phyloP scores from a whole-genome alignment of 2,329 filamentous ascomycete genomes.

The Aspergillus hiratsukae region DNA sequence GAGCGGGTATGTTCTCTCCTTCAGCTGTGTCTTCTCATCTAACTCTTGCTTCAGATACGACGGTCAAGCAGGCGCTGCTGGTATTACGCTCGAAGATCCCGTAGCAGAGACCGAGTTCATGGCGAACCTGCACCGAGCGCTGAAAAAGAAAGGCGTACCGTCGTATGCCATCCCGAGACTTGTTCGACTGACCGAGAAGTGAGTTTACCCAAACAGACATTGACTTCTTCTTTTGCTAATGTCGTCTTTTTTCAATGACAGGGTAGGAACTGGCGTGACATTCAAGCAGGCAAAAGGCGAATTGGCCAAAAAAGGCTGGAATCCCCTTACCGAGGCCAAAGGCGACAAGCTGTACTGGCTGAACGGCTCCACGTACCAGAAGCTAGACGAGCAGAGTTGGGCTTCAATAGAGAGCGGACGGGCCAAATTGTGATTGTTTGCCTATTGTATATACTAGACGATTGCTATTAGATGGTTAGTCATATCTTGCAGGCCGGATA shows the following conservation, averaged over 20 bases:
- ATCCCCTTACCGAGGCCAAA: slow-evolving; percentile 25
- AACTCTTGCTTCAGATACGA: slow-evolving; percentile 37
- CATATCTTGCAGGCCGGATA: not conserved
- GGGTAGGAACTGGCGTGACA: slow-evolving; percentile 45
- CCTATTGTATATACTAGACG: not conserved
- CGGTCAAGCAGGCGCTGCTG: slow-evolving; percentile 46
- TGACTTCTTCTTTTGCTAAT: slow-evolving; percentile 2
- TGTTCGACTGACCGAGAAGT: slow-evolving; percentile 46
- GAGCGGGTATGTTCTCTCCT: slow-evolving; percentile 25
- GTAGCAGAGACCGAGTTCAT: slow-evolving; percentile 36
- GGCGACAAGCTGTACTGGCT: slow-evolving; percentile 44
- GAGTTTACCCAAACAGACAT: slow-evolving; percentile 11
- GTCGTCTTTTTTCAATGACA: slow-evolving; percentile 10
- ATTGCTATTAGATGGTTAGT: not conserved
- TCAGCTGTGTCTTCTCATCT: not conserved
- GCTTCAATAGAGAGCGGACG: slow-evolving; percentile 37
- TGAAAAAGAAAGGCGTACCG: slow-evolving; percentile 44
- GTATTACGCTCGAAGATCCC: slow-evolving; percentile 39
- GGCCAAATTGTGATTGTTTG: slow-evolving; percentile 37
- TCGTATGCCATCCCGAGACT: slow-evolving; percentile 45
- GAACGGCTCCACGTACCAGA: slow-evolving; percentile 37
- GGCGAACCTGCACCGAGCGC: slow-evolving; percentile 29
- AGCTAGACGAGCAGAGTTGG: slow-evolving; percentile 38
- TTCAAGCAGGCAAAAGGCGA: slow-evolving; percentile 49
- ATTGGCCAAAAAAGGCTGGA: slow-evolving; percentile 41